Base-by-base conservation (phyloP, 2,329 filamentous ascomycete genomes). In the Xylaria sp. region DNA sequence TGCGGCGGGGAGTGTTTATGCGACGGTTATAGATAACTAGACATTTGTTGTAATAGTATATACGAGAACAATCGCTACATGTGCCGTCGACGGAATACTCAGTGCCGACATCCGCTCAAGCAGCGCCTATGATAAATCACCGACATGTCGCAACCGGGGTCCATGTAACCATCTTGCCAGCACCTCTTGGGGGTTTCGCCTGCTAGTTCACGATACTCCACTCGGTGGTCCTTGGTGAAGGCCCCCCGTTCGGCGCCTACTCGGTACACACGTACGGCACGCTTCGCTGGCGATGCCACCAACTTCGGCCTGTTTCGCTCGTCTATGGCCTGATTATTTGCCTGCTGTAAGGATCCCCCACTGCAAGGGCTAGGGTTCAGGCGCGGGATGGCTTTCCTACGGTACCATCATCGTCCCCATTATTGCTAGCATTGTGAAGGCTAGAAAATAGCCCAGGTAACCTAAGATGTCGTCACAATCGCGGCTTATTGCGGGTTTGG, bases 81-180 rank as follows among this genome's bases (percentile, higher is more conserved):
- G 32, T 63, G 54, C 25, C n/a, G 40, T 48, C 35, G 21, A 55
- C 23, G 55, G 42, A 16, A 42, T 60, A n/a, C 35, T 48, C n/a
- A 55, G 27, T 23, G 4, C 55, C 25, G 25, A n/a, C 21, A 51
- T 54, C 59, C 35, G 50, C 25, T 47, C 37, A 25, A 37, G 40
- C 50, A 48, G 16, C 42, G n/a, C 55, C 32, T 54, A 18, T 51
- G 63, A 44, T 59, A 58, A 66, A 69, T 60, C 40, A 66, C 29
- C 53, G 47, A 62, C 35, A 64, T 58, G 65, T 65, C 65, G 72
- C 67, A 72, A 68, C 67, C 71, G 71, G 69, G 6, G 67, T 73
- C 47, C 61, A 64, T 68, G 74, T 69, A 71, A 74, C 74, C 73
- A 70, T 69, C 61, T 48, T n/a, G 47, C 60, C 63, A 44, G 63